Evolutionary conservation across 202 grass and related monocot species (phyloP).

Genomic region (Panicum virgatum): DNA sequence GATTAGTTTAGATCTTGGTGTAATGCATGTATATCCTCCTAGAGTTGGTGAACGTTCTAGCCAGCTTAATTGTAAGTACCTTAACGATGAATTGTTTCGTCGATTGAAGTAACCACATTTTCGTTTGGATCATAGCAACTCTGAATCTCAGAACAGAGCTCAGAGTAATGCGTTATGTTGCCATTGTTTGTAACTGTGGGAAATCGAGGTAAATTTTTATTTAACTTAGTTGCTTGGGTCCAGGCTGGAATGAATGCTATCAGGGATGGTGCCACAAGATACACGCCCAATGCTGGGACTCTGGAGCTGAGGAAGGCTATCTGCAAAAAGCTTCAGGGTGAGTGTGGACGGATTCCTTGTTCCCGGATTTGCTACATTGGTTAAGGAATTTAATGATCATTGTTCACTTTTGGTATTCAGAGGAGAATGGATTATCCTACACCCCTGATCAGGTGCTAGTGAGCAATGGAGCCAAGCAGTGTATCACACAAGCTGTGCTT

Average conservation of each 20-base stretch:
- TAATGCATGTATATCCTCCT: not conserved
- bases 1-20: slow-evolving; percentile 3
- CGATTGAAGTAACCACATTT: not conserved
- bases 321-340: slow-evolving; percentile 83
- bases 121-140: not conserved
- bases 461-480: slow-evolving; percentile 92
- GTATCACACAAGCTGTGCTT: slow-evolving; percentile 76
- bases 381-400: not conserved
- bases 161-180: slow-evolving; percentile 17
- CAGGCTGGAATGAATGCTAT: slow-evolving; percentile 88
- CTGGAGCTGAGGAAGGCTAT: slow-evolving; percentile 88
- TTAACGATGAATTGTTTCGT: not conserved
- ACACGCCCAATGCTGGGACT: slow-evolving; percentile 84
- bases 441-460: slow-evolving; percentile 75
- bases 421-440: slow-evolving; percentile 82
- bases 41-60: not conserved
- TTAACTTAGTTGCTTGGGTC: slow-evolving; percentile 22
- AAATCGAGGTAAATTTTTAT: not conserved
- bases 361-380: not conserved
- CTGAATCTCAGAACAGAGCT: not conserved
- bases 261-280: slow-evolving; percentile 76
- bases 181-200: not conserved
- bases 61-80: not conserved
- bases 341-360: not conserved
- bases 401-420: slow-evolving; percentile 38